Evolutionary conservation across 441 rosid genomes (phyloP), one percentile per base, ranked within the genome.

Genomic region (Daphne laureola): DNA sequence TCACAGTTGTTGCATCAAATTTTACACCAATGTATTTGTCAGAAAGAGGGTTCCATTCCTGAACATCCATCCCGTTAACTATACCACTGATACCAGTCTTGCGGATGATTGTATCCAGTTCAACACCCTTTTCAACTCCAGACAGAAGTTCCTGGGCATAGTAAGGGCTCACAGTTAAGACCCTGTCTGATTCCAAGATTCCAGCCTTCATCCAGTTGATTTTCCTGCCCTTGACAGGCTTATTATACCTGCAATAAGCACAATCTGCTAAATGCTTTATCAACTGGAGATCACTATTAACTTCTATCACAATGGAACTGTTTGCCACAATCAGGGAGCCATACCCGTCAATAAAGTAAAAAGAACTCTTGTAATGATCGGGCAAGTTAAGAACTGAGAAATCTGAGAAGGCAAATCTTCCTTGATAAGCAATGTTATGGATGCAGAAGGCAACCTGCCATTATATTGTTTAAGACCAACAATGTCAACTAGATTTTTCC

Each of bases 191-290:
- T 86, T 91, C 96, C 15, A 86, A 55, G 48, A 88, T 70, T 41
- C 72, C 98, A 67, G 91, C 95, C 62, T 91, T 88, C 96, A 88
- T 76, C 98, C 98, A 91, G 58, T 91, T 91, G 65, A 88, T 86
- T 66, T 91, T 91, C 74, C 94, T 75, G 55, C 98, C 98, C 74
- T 82, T 82, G 27, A 65, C 75, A 2, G 98, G 96, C 74, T 82
- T 73, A 6, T 51, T 13, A 54, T 80, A 53, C 59, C 98, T 87
- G 74, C 53, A 56, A 46, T 54, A 49, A 53, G 47, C 8, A 25
- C 8, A 42, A 27, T 43, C 12, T 7, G 14, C 35, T 14, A 18
- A 54, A 54, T 14, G 13, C 17, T 17, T 15, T 51, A 17, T 9
- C n/a, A 38, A 44, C 54, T 25, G 42, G 7, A 21, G 16, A 46